A percentile compares a stretch with the other conserved stretches of the same genome.
Conservation (phyloP, 2,329 filamentous ascomycete genomes). For the Ceratocystis ficicola region DNA sequence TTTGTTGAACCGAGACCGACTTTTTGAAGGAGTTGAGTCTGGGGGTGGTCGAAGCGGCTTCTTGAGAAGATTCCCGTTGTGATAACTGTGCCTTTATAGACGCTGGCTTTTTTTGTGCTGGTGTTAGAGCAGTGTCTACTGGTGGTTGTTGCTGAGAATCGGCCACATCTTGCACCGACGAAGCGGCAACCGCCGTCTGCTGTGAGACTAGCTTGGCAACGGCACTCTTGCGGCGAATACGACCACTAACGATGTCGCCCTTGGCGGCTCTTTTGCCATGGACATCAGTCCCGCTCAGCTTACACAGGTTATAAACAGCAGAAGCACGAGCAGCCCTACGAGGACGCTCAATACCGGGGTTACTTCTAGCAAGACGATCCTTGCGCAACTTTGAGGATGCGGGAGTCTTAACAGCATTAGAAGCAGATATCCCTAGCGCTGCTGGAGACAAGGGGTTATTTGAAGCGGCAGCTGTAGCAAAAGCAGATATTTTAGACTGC, state of each 20-base stretch:
- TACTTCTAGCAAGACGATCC: neutral
- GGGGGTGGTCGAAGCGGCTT: neutral
- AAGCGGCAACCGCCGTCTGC: neutral
- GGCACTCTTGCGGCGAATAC: slow-evolving; percentile 32
- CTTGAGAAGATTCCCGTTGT: slow-evolving; percentile 27
- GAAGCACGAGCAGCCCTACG: slow-evolving; percentile 22
- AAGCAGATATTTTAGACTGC: neutral
- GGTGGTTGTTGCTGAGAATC: slow-evolving; percentile 28
- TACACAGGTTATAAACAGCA: slow-evolving; percentile 49
- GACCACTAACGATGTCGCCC: slow-evolving; percentile 36
- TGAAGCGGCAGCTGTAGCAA: neutral
- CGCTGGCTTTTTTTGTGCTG: neutral
- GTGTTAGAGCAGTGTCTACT: slow-evolving; percentile 27
- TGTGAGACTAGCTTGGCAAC: neutral
- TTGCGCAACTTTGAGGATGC: slow-evolving; percentile 24
- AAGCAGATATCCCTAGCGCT: neutral
- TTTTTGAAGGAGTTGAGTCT: neutral
- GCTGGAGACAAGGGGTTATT: no score
- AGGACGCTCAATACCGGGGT: slow-evolving; percentile 22
- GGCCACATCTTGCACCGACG: neutral
- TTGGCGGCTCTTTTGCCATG: slow-evolving; percentile 46
- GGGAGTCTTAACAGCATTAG: neutral
- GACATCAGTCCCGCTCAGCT: slow-evolving; percentile 48
- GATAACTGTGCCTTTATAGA: slow-evolving; percentile 23
- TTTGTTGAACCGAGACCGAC: neutral